Base-by-base conservation (phyloP, 306 rosid genomes). In the Astragalus membranaceus region DNA sequence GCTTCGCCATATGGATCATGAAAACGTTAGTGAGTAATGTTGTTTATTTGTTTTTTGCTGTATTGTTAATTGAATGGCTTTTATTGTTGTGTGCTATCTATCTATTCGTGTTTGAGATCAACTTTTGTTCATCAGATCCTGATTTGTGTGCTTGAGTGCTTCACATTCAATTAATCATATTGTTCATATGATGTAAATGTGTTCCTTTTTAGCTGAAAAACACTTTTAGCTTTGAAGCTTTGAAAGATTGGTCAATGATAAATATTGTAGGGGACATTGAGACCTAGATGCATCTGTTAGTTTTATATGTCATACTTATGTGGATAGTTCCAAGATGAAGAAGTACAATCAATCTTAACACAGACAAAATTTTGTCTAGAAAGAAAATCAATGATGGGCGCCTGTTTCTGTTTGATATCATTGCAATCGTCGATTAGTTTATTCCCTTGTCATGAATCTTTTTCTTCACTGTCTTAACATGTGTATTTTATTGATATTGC, bases 1-100 rank as follows among this genome's bases (percentile, higher is more conserved):
- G 78, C 98, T 92, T 64, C 96, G 96, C 6, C 98, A 92, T 46
- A 92, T 92, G 98, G 98, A 92, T 85, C 98, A 92, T 77, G 96
- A 92, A 78, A 92, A 92, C 75, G 98, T 90, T 55, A 75, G 92
- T 85, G 84, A 84, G 81, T 75, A 23, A 33, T 74, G 35, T 20
- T 11, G 53, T 72, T 16, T n/a, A 5, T 42, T 41, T 10, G 10
- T 42, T 57, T 42, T 57, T 29, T 6, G 52, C 48, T 11, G 12
- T 77, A 32, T 12, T 12, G 3, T 69, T 48, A 26, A 14, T 52
- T 36, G 46, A 33, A 60, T 66, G 37, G 30, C 46, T 15, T 6
- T 20, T 20, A 2, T n/a, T 69, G 57, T 67, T 58, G 43, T 54
- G 12, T 63, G 67, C 10, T 62, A 29, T 48, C n/a, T 43, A 29